Evolutionary conservation across 495 filamentous ascomycete species (phyloP), one percentile per base, ranked within the genome.

Genomic region (Neurospora pannonica): DNA sequence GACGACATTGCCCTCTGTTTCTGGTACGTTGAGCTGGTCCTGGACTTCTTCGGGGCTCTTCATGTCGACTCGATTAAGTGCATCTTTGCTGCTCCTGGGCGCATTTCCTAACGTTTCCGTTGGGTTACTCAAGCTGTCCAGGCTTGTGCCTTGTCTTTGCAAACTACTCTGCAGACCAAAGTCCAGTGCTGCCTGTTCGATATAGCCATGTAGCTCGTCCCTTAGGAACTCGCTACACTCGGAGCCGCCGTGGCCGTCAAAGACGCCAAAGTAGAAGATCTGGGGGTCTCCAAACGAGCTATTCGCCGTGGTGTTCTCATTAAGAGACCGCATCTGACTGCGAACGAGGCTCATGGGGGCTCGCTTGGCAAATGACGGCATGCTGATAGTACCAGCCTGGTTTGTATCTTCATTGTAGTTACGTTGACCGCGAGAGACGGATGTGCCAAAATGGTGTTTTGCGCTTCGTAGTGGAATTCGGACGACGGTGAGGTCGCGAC

Each of bases 261-360:
- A 99, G 0, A 98, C 90, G 3, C 89, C 94, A 83, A 97, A 99
- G 81, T 98, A 99, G 82, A 99, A 99, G 8, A 98, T 92, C 79
- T 97, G 94, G 9, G 94, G 94, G 80, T 97, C 94, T 9, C 94
- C 94, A 76, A 89, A 92, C 5, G 92, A 88, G 70, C 89, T 91
- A 72, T 93, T 90, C 21, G 93, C 93, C 37, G 85, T 85, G 36
- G 87, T 91, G 10, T 85, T 86, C 77, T 89, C 88, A 13, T 86
- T 89, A 0, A 76, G 76, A 71, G 80, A 80, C 72, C 81, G 82
- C 71, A 78, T 75, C 77, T 79, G 80, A 74, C 75, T 84, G 38
- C 83, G 81, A 73, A 83, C 93, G 48, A 97, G 76, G 54, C 90
- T 93, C 21, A 92, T 85, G 3, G 94, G 94, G 0, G 89, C 86